Percentiles rank a stretch among this genome's conserved stretches.
These are phyloP conservation scores for Podochytrium sp. DNA, from an alignment of 192 early-diverging fungal species.

Conservation along the genomic window DNA sequence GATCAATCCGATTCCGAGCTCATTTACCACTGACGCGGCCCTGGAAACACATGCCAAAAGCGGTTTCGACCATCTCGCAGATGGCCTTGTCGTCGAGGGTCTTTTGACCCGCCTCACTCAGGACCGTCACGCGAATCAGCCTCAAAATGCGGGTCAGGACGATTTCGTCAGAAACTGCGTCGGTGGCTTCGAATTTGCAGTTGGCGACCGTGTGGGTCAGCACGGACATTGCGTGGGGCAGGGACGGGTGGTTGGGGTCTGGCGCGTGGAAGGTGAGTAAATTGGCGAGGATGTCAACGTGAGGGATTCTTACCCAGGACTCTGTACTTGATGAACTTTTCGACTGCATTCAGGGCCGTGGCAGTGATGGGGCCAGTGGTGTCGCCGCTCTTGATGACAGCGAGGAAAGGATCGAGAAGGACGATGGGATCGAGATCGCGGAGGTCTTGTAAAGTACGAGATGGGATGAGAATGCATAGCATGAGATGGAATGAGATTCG, in stretches of 20 bases:
- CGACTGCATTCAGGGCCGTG: conserved; percentile 84
- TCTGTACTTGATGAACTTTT: conserved; percentile 86
- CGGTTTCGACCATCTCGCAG: conserved; percentile 97
- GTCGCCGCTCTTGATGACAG: conserved; percentile 88
- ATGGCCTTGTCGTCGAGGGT: conserved; percentile 88
- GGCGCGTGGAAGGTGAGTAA: not conserved
- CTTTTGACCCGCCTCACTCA: conserved; percentile 63
- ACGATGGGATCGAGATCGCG: conserved; percentile 57
- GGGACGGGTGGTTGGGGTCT: conserved; percentile 66
- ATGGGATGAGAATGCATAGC: not conserved
- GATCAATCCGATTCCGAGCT: not conserved
- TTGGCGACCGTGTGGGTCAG: conserved; percentile 86
- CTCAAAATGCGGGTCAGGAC: conserved; percentile 89
- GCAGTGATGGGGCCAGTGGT: conserved; percentile 95
- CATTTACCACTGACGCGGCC: conserved; percentile 74
- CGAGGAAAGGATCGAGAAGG: conserved; percentile 90
- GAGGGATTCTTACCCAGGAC: conserved; percentile 56
- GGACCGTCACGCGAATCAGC: conserved; percentile 75
- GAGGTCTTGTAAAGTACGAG: conserved; percentile 28
- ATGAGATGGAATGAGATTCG: too few species aligned
- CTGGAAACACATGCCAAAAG: conserved; percentile 96
- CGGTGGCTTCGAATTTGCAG: conserved; percentile 95
- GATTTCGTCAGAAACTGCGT: conserved; percentile 91
- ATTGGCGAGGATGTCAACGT: not conserved
- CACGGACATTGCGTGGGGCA: conserved; percentile 70